Evolutionary conservation across 305 asterid genomes (phyloP), one percentile per base, ranked within the genome.

Genomic region (Rubia tinctorum): DNA sequence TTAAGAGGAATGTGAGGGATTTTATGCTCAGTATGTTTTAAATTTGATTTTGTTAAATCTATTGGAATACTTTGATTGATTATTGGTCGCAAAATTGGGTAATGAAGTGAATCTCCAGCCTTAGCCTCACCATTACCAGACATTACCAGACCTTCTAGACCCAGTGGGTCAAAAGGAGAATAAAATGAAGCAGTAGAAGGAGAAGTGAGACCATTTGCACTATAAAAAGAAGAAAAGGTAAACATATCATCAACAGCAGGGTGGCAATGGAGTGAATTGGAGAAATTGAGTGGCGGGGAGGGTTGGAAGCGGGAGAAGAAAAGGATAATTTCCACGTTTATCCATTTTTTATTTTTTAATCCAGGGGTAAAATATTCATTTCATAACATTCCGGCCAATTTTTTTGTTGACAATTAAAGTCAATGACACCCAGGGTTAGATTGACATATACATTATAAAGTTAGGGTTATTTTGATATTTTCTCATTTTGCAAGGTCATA

Each of bases 221-320:
- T 92, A 77, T 95, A 95, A 75, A 98, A 95, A 72, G 99, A 95
- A 75, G 99, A 95, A 88, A 90, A 90, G 34, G 98, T 96, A 84
- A 92, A 97, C 97, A 95, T 95, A 82, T 95, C 99, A 89, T 95
- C 99, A 84, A 95, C 99, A 77, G 86, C 99, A 34, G 37, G 37
- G 37, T 0, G 0, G 37, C 37, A 34, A 34, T 34, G 37, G 37
- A 34, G 37, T 34, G 37, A 34, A 34, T 34, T 34, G 6, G 37
- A 5, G 37, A 34, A 34, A 30, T 30, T 34, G 37, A 34, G 37
- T 0, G 37, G 37, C 37, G 37, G 37, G 37, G 37, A 34, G 37
- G 37, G 6, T 34, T 34, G 37, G 37, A 34, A 34, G 37, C 5
- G 37, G 37, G 5, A 34, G 37, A 34, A 34, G 5, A 34, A 34